Percentiles rank a stretch among this genome's conserved stretches.
phyloP scores from a whole-genome alignment of 345 rosid species.

The Mercurialis annua region DNA sequence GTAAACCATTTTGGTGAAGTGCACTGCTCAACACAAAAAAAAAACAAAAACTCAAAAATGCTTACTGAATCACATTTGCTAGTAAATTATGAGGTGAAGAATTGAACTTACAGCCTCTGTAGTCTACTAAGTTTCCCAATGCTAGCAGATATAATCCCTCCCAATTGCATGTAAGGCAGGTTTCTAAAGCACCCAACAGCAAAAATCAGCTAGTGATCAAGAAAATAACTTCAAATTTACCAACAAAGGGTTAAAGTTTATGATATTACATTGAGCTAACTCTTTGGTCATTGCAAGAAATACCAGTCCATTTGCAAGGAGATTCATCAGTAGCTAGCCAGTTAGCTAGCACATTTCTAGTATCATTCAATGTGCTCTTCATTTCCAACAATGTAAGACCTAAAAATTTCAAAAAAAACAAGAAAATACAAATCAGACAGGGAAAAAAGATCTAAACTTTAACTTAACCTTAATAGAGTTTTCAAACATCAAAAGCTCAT shows the following conservation, averaged over 20 bases:
- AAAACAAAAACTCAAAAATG: background rate
- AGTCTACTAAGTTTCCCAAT: conserved; percentile 73
- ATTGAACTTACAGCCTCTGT: conserved; percentile 78
- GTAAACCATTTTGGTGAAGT: conserved; percentile 88
- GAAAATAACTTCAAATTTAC: background rate
- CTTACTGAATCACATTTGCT: background rate
- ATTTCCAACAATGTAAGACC: conserved; percentile 74
- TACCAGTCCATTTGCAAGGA: conserved; percentile 94
- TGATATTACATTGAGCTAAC: conserved; percentile 63
- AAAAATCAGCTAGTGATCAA: background rate
- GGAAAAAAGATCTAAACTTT: conserved; percentile 19
- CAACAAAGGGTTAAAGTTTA: background rate
- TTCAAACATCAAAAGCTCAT: background rate
- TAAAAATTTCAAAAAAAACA: conserved; percentile 31
- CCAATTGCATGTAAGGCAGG: conserved; percentile 82
- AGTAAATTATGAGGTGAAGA: conserved; percentile 1
- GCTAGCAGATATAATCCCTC: conserved; percentile 85
- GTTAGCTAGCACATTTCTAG: conserved; percentile 54
- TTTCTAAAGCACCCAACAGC: conserved; percentile 46
- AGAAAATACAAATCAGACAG: conserved; percentile 1
- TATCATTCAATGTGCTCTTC: conserved; percentile 69
- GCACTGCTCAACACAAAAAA: conserved; percentile 45
- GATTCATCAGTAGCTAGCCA: conserved; percentile 70
- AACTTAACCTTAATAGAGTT: background rate
- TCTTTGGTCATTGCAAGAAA: conserved; percentile 71